Evolutionary conservation across 148 eudicot species (phyloP).

Genomic region (Camellia granthamiana): DNA sequence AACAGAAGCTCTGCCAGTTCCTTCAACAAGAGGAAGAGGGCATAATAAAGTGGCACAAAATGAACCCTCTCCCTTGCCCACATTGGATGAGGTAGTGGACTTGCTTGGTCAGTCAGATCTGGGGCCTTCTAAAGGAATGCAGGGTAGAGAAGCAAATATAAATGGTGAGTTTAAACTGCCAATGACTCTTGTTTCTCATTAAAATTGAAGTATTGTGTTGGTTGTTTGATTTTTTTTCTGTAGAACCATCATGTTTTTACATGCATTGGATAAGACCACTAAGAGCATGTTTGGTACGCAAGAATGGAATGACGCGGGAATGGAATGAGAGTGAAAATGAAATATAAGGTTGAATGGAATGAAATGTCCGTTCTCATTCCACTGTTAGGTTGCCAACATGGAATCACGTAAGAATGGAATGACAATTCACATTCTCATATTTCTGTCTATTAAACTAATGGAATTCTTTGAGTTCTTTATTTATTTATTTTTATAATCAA

Average conservation of each 20-base stretch:
- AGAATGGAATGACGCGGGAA: no score
- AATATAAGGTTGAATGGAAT: no score
- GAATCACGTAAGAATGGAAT: no score
- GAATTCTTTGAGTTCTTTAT: no score
- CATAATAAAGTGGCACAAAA: slow-evolving; percentile 1
- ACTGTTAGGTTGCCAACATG: no score
- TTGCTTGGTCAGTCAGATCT: slow-evolving; percentile 12
- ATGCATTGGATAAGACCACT: not conserved
- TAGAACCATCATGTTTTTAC: not conserved
- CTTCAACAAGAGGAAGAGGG: slow-evolving; percentile 7
- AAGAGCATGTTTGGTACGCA: no score
- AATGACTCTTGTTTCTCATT: slow-evolving; percentile 3
- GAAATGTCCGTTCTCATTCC: no score
- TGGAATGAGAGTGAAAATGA: no score
- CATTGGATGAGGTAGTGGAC: slow-evolving; percentile 9
- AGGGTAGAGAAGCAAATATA: not conserved
- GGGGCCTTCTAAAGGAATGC: slow-evolving; percentile 15
- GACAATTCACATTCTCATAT: no score
- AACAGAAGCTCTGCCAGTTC: slow-evolving; percentile 4
- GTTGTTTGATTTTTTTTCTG: not conserved
- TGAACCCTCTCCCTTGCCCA: slow-evolving; percentile 6
- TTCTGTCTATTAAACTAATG: no score
- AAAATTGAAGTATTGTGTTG: not conserved
- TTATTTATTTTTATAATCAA: no score
- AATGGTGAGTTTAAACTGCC: slow-evolving; percentile 19